Evolutionary conservation across 140 eudicot genomes (phyloP).

Genomic region (Ambrosia hybrid): DNA sequence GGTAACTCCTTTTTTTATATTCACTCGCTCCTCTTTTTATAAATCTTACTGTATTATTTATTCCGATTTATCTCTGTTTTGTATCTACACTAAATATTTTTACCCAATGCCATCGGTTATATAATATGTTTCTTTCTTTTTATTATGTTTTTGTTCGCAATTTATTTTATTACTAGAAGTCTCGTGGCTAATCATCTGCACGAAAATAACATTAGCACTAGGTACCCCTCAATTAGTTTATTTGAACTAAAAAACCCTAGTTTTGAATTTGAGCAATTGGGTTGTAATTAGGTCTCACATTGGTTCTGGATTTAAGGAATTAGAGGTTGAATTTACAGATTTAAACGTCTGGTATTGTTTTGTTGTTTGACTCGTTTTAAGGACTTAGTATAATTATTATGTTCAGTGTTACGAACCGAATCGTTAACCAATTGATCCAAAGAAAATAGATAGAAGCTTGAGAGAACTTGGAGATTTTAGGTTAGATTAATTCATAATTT

Average conservation of each 20-base stretch:
- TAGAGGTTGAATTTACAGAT: neutral
- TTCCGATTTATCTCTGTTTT: neutral
- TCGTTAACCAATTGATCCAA: too few species aligned
- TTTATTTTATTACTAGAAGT: neutral
- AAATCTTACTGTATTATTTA: neutral
- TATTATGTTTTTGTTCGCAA: neutral
- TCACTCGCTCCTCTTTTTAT: neutral
- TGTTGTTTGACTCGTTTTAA: neutral
- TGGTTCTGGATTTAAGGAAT: neutral
- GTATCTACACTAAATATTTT: neutral
- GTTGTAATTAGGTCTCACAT: neutral
- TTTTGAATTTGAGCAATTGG: neutral
- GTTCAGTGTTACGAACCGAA: too few species aligned
- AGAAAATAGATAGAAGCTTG: too few species aligned
- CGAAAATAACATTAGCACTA: neutral
- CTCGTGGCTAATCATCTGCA: neutral
- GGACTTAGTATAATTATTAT: neutral
- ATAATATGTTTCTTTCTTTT: neutral
- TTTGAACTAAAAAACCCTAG: conserved; percentile 11
- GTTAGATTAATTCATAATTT: too few species aligned
- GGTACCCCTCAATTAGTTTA: neutral
- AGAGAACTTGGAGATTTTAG: too few species aligned
- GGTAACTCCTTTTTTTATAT: neutral
- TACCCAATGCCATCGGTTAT: neutral
- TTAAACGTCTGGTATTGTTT: neutral